Base-by-base conservation (phyloP, 768 basidiomycete species). In the Daedaleopsis nitida region DNA sequence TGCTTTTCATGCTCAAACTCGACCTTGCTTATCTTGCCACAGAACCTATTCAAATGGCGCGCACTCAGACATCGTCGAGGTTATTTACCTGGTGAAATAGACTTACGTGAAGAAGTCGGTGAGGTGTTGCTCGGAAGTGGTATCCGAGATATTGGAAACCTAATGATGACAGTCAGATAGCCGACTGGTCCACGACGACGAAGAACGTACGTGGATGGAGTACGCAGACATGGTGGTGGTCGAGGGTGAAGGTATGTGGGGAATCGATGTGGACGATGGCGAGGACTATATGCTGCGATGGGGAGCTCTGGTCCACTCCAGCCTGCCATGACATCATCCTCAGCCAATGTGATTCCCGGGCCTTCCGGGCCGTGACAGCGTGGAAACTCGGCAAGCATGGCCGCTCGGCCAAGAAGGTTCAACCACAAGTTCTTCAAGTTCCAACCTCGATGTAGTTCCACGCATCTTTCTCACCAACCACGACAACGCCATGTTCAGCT, bases 1-100 rank as follows among this genome's bases (percentile, higher is more conserved):
- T 70, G 72, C 53, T 74, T 77, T 14, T 72, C 74, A 52, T 76
- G 74, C 50, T 84, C 78, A 72, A 77, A 70, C 27, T 91, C 84
- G 72, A 94, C 86, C n/a, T 79, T 78, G 17, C 73, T 70, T 73
- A 95, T 93, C 88, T 85, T 89, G 78, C 95, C 95, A 71, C 94
- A 97, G 77, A 96, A 97, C 3, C 91, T 92, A 62, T 9, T 37
- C 8, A n/a, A n/a, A 1, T 9, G 19, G 14, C 42, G 38, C 32
- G 52, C 44, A 44, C 24, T 52, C 53, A 55, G 62, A 43, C 39
- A 14, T 16, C 54, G 19, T 38, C 59, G 51, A 34, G 57, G 35
- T 44, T 54, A 24, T 9, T n/a, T 32, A 12, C 9, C 24, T 39
- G 19, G 16, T 12, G 5, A 57, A 38, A 43, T 17, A 57, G 45